Conservation (phyloP, 495 filamentous ascomycete species). For the Podospora australis region DNA sequence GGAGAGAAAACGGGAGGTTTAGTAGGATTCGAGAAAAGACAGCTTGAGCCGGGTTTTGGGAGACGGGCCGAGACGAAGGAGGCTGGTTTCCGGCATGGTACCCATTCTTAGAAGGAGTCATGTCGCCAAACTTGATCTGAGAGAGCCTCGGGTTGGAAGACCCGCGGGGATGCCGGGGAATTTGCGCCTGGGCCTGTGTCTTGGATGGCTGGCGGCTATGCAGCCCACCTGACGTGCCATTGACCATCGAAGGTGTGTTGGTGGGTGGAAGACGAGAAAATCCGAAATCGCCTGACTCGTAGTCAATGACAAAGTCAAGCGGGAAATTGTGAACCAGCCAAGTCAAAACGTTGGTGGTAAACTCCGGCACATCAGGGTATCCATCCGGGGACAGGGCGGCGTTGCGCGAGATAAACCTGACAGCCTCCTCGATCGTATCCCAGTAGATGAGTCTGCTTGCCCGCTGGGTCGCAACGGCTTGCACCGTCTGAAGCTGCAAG, state of each 20-base stretch:
- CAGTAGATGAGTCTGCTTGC: conserved; percentile 43
- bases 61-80: conserved; percentile 1
- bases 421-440: conserved; percentile 47
- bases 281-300: conserved; percentile 28
- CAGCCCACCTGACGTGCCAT: conserved; percentile 25
- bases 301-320: conserved; percentile 42
- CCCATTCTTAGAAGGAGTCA: conserved; percentile 39
- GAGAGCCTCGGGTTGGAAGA: conserved; percentile 47
- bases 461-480: conserved; percentile 38
- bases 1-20: conserved; percentile 54
- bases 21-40: conserved; percentile 56
- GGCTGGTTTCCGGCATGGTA: conserved; percentile 4
- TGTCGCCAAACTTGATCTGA: conserved; percentile 61
- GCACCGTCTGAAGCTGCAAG: conserved; percentile 38
- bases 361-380: conserved; percentile 12
- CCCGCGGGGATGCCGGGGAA: conserved; percentile 19
- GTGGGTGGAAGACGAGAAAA: conserved; percentile 30
- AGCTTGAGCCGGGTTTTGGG: conserved; percentile 3
- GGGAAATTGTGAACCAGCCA: conserved; percentile 46
- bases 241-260: conserved; percentile 20
- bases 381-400: conserved; percentile 19
- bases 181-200: conserved; percentile 11
- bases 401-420: conserved; percentile 30
- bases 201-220: conserved; percentile 20
- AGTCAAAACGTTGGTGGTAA: conserved; percentile 32